Base-by-base conservation (phyloP, 352 stramenopile species). In the Pythium phragmitis region DNA sequence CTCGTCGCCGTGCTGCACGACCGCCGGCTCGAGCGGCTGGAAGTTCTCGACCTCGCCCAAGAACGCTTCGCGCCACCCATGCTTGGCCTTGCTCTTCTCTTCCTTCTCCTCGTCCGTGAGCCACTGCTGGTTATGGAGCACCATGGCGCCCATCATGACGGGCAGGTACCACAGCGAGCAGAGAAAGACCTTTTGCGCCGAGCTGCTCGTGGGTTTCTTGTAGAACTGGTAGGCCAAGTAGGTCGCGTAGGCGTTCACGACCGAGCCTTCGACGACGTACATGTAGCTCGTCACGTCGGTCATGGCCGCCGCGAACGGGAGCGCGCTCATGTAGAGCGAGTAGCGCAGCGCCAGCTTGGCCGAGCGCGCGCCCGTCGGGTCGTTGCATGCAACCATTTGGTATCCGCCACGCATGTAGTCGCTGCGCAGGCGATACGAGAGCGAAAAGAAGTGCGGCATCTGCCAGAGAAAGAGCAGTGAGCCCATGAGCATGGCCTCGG, bases 381-480 rank as follows among this genome's bases (percentile, higher is more conserved):
- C 94, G 65, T 90, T 93, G 60, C 84, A 94, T 8, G 93, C 85
- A 28, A 99, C 93, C 97, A 98, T 99, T 80, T 98, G 82, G 77
- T 98, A 98, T 16, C 92, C 92, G 17, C 95, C 95, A 36, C 87
- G 77, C 5, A 66, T 68, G 69, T 98, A 98, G 67, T 98, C 94
- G 37, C 93, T 91, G 30, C 96, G 85, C 61, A 98, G 94, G 64
- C 98, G 96, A 91, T 96, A 99, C 67, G 90, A 96, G 21, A 99
- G 77, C 14, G 98, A 96, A 74, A 99, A 99, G 76, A 99, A 99
- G 81, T 99, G 98, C 51, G 97, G 97, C 79, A 99, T 99, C 82
- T 99, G 98, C 98, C 98, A 99, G 41, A 98, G 82, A 67, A 98
- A 99, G 30, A 99, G 82, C 34, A 97, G 82, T 17, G 89, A 91